A percentile compares a stretch with the other conserved stretches of the same genome.
These are phyloP conservation scores for Ilyonectria mors-panacis DNA, from an alignment of 2,329 filamentous ascomycete genomes.

Conservation along the genomic window DNA sequence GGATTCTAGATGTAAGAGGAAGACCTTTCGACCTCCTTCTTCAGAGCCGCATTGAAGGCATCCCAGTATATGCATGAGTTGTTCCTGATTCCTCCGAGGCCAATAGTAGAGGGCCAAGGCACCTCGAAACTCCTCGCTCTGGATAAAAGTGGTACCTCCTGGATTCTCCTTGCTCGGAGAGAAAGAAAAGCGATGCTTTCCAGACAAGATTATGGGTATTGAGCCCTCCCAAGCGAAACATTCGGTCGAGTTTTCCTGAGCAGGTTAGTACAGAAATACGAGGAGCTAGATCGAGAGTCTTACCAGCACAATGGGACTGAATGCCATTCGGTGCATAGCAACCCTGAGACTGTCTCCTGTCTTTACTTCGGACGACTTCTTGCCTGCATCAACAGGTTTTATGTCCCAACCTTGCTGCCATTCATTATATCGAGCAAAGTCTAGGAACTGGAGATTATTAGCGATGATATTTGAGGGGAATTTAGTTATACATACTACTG, in stretches of 20 bases:
- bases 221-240: slow-evolving; percentile 35
- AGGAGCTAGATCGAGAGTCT: not conserved
- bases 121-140: slow-evolving; percentile 30
- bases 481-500: slow-evolving; percentile 17
- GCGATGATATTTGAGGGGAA: not conserved
- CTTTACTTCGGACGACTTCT: slow-evolving; percentile 19
- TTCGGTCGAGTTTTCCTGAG: slow-evolving; percentile 25
- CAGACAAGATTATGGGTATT: slow-evolving; percentile 12
- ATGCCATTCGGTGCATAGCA: slow-evolving; percentile 27
- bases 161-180: slow-evolving; percentile 31
- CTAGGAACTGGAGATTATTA: slow-evolving; percentile 31
- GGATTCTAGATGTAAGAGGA: not conserved
- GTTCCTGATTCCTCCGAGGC: slow-evolving; percentile 30
- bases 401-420: slow-evolving; percentile 38
- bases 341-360: slow-evolving; percentile 30
- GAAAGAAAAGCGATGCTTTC: slow-evolving; percentile 33
- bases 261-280: not conserved
- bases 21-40: slow-evolving; percentile 29
- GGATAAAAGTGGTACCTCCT: slow-evolving; percentile 34
- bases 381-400: not conserved
- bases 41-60: slow-evolving; percentile 31
- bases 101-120: slow-evolving; percentile 23
- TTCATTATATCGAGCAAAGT: slow-evolving; percentile 34
- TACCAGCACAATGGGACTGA: slow-evolving; percentile 30
- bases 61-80: slow-evolving; percentile 24